Evolutionary conservation across 768 basidiomycete genomes (phyloP).

Genomic region (Lyophyllum decastes): DNA sequence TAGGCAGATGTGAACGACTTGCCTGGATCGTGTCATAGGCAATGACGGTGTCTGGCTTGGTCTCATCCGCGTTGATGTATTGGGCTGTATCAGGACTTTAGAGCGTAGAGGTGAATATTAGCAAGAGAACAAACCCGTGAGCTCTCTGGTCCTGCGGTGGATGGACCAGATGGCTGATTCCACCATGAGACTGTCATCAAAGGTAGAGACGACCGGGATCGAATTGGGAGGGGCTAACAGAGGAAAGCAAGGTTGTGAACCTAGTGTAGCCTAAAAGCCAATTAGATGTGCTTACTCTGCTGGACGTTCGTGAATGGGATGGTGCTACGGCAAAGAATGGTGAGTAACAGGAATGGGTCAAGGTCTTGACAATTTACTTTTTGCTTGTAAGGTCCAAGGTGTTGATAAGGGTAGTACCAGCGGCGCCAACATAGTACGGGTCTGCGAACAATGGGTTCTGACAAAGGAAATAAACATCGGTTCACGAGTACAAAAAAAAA

Average conservation of each 20-base stretch:
- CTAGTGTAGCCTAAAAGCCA: neutral
- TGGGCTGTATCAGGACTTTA: slow-evolving; percentile 35
- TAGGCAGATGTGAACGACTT: slow-evolving; percentile 1
- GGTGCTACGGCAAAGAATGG: slow-evolving; percentile 21
- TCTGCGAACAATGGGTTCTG: slow-evolving; percentile 42
- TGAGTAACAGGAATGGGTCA: neutral
- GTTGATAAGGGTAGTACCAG: slow-evolving; percentile 15
- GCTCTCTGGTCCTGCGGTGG: slow-evolving; percentile 34
- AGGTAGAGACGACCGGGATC: slow-evolving; percentile 26
- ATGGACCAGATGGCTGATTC: slow-evolving; percentile 53
- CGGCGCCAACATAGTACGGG: slow-evolving; percentile 40
- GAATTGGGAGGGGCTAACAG: slow-evolving; percentile 33
- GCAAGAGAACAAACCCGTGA: slow-evolving; percentile 34
- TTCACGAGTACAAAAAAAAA: neutral
- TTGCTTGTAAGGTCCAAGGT: slow-evolving; percentile 14
- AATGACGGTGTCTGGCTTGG: slow-evolving; percentile 35
- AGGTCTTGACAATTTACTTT: slow-evolving; percentile 16
- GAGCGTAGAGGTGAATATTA: neutral
- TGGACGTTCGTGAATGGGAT: slow-evolving; percentile 37
- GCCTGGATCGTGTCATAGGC: slow-evolving; percentile 38
- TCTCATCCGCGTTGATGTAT: slow-evolving; percentile 47
- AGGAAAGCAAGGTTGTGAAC: neutral
- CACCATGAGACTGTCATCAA: slow-evolving; percentile 18
- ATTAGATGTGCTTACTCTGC: slow-evolving; percentile 27
- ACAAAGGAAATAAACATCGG: neutral